Base-by-base conservation (phyloP, 108 stramenopile genomes). In the Nitzschia inconspicua region DNA sequence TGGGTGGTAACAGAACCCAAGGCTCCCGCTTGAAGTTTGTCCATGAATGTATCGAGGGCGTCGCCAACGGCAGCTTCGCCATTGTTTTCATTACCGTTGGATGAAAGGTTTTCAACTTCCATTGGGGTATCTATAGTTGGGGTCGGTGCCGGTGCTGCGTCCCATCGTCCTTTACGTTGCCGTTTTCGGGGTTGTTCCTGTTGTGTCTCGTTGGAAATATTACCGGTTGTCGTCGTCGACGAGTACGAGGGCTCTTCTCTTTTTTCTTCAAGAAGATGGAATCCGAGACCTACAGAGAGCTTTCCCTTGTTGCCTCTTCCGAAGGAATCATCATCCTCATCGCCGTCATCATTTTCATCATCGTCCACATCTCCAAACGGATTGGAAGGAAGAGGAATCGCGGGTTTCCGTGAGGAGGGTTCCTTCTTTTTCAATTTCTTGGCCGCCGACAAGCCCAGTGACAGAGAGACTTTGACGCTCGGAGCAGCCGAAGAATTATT, bases 11-110 rank as follows among this genome's bases (percentile, higher is more conserved):
- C 81, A 28, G 16, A 73, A 2, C 80, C 85, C 66, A 76, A 43
- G 10, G 84, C 78, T 0, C 87, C 87, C 20, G 86, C 78, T 49
- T 86, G 68, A 22, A 92, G 70, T 54, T 84, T 81, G 48, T 85
- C 80, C 91, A 93, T 93, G 72, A 93, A 93, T 16, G 75, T 68
- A 57, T 93, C 91, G 20, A 93, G 74, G 30, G 83, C 80, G 73
- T 93, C 91, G 5, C 64, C 52, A 40, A 65, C 27, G 44, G 74
- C 55, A n/a, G 14, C 27, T 51, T 52, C 51, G 2, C 19, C 46
- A 1, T 28, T 19, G 28, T 39, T 32, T 27, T 50, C 20, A 1
- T 59, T 47, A 1, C 8, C 40, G 25, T 68, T 25, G 16, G 11
- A 14, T 19, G 55, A 29, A 9, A 25, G 18, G 25, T 53, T 39